Conservation (phyloP, 352 stramenopile genomes). For the Phytophthora colocasiae region DNA sequence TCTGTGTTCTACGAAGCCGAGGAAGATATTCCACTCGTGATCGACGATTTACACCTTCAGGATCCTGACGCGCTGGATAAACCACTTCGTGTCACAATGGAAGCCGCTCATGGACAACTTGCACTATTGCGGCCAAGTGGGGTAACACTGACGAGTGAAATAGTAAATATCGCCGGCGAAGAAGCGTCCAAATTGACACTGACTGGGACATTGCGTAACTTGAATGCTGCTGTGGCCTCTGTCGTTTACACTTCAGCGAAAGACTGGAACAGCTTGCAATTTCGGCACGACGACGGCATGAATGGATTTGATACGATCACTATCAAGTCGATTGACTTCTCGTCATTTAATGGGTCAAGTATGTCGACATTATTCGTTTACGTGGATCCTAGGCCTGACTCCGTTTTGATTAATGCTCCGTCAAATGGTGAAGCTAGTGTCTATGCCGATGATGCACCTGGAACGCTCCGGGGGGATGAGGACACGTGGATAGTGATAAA, state of each 20-base stretch:
- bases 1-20: conserved; percentile 53
- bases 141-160: conserved; percentile 19
- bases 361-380: conserved; percentile 43
- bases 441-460: conserved; percentile 24
- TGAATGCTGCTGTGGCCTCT: conserved; percentile 55
- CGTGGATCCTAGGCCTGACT: conserved; percentile 39
- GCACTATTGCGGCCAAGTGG: conserved; percentile 35
- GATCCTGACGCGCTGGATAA: conserved; percentile 50
- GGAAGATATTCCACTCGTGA: conserved; percentile 63
- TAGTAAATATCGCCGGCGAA: conserved; percentile 2
- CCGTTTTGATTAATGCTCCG: conserved; percentile 36
- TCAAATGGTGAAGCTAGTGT: conserved; percentile 41
- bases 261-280: conserved; percentile 75
- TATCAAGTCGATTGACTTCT: conserved; percentile 47
- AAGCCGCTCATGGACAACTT: conserved; percentile 45
- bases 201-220: conserved; percentile 39
- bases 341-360: conserved; percentile 45
- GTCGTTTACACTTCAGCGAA: conserved; percentile 60
- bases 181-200: conserved; percentile 34
- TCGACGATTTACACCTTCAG: conserved; percentile 50
- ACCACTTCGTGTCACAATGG: conserved; percentile 41
- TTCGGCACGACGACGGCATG: conserved; percentile 24
- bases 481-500: conserved; percentile 44
- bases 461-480: conserved; percentile 55
- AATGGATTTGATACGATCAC: conserved; percentile 61